These are phyloP conservation scores for Suillus placidus DNA, from an alignment of 768 basidiomycete genomes.

Conservation along the genomic window DNA sequence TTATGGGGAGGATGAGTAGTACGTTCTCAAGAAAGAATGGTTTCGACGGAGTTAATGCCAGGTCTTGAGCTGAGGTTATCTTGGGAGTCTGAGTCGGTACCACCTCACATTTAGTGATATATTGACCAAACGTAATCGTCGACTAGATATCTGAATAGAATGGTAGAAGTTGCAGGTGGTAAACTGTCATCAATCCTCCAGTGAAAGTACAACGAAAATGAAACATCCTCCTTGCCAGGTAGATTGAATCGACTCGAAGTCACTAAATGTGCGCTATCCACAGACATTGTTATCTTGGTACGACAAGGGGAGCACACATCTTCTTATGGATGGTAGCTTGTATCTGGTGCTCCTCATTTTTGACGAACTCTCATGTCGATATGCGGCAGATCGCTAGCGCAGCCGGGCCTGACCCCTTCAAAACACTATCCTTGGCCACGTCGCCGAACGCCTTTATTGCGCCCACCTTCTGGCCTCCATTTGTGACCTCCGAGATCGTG, in stretches of 20 bases:
- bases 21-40: background rate
- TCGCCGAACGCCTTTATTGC: background rate
- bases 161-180: background rate
- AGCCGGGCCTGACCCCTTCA: background rate
- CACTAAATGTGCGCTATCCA: background rate
- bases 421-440: background rate
- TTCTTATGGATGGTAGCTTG: background rate
- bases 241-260: background rate
- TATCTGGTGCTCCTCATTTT: background rate
- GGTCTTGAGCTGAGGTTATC: background rate
- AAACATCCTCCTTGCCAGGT: background rate
- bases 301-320: background rate
- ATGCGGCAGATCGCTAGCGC: background rate
- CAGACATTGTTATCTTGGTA: background rate
- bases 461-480: background rate
- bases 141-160: background rate
- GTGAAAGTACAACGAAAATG: background rate
- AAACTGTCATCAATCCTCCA: background rate
- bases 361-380: background rate
- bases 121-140: background rate
- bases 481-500: background rate
- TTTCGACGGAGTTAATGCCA: background rate
- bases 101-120: background rate
- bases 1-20: background rate
- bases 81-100: background rate